Evolutionary conservation across 2,329 filamentous ascomycete species (phyloP).

Genomic region (Onygenales sp.): DNA sequence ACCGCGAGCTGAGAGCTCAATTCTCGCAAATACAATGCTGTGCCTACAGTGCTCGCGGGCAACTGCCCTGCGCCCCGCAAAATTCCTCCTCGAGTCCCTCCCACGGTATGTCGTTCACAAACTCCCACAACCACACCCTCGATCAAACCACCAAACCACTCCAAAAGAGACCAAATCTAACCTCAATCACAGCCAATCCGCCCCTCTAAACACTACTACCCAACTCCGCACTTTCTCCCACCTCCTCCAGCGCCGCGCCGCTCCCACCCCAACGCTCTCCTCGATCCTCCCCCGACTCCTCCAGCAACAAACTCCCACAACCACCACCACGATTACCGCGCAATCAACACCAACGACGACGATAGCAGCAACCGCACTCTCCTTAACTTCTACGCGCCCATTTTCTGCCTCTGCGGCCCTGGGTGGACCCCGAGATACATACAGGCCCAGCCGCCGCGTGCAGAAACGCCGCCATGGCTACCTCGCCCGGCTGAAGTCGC

Average conservation of each 20-base stretch:
- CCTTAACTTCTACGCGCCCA: conserved; percentile 14
- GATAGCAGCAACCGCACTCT: neutral
- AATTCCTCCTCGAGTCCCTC: conserved; percentile 1
- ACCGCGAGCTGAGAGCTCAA: neutral
- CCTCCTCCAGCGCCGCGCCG: conserved; percentile 30
- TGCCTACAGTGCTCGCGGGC: conserved; percentile 23
- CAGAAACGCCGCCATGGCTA: conserved; percentile 56
- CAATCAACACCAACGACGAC: neutral
- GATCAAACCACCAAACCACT: neutral
- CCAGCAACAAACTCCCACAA: conserved; percentile 7
- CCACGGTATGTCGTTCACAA: neutral
- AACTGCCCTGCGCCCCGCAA: conserved; percentile 14
- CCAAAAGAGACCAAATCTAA: neutral
- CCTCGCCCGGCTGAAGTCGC: conserved; percentile 42
- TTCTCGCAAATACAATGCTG: conserved; percentile 19
- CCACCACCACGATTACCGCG: neutral
- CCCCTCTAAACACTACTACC: conserved; percentile 25
- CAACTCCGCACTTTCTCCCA: conserved; percentile 23
- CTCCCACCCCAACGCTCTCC: conserved; percentile 11
- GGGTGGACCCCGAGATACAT: conserved; percentile 43
- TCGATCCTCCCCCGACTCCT: neutral
- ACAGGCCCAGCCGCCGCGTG: conserved; percentile 49
- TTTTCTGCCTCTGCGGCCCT: conserved; percentile 38
- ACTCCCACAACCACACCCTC: neutral
- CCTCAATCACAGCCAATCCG: conserved; percentile 7